Conservation (phyloP, 176 grass and related monocot species). For the Musa acuminata region DNA sequence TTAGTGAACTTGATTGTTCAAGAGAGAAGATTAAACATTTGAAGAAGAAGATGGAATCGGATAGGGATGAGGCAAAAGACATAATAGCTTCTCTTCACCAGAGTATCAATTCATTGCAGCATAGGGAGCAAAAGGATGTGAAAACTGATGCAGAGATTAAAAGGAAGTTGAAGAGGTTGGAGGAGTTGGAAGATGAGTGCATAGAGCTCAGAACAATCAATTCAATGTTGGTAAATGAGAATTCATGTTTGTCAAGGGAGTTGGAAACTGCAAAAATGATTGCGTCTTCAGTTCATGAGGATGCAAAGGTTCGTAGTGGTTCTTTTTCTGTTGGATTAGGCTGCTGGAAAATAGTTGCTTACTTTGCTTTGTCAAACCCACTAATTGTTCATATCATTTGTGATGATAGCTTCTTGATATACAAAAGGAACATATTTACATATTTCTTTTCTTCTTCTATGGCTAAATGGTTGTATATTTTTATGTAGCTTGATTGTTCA, state of each 20-base stretch:
- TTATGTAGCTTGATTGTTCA: background rate
- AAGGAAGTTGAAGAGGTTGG: constrained; percentile 40
- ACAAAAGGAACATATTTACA: background rate
- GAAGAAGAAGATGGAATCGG: constrained; percentile 37
- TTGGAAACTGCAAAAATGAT: constrained; percentile 41
- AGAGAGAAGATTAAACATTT: constrained; percentile 51
- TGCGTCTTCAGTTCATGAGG: constrained; percentile 35
- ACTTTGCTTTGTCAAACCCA: background rate
- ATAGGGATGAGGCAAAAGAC: constrained; percentile 45
- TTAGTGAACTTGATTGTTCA: constrained; percentile 40
- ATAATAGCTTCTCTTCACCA: constrained; percentile 42
- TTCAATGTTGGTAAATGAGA: constrained; percentile 60
- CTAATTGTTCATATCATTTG: background rate
- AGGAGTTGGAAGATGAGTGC: constrained; percentile 51
- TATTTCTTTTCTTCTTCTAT: background rate
- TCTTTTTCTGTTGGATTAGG: background rate
- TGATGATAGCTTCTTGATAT: no score
- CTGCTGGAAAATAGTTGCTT: background rate
- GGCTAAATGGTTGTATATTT: background rate
- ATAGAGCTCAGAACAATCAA: constrained; percentile 46
- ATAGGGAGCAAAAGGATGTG: constrained; percentile 23
- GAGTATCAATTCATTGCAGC: constrained; percentile 27
- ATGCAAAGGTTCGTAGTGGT: constrained; percentile 35
- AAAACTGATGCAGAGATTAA: constrained; percentile 25
- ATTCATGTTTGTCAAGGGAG: constrained; percentile 38